Evolutionary conservation across 2,329 filamentous ascomycete genomes (phyloP).

Genomic region (Hortaea werneckii): DNA sequence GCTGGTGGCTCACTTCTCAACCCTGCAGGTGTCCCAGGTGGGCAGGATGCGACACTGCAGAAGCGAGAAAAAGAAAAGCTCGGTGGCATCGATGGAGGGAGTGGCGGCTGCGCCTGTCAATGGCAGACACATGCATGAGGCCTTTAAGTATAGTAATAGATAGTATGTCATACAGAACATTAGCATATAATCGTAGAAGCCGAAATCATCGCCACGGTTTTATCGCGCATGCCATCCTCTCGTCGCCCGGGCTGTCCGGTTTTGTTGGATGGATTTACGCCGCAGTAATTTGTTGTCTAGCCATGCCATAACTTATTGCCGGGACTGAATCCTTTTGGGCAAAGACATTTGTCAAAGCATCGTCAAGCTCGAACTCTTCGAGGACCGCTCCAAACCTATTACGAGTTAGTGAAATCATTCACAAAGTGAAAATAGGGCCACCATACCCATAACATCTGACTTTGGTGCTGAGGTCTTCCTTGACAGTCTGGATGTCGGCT

Average conservation of each 20-base stretch:
- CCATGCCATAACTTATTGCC: background rate
- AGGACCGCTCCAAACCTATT: constrained; percentile 56
- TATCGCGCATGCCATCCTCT: too few relatives aligned
- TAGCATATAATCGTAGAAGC: too few relatives aligned
- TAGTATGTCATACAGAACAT: too few relatives aligned
- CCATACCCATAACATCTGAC: constrained; percentile 84
- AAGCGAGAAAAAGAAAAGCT: constrained; percentile 11
- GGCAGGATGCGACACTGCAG: constrained; percentile 12
- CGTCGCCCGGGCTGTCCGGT: background rate
- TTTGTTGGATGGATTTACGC: background rate
- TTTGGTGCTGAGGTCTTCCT: constrained; percentile 65
- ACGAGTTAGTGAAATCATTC: background rate
- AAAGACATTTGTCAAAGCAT: constrained; percentile 65
- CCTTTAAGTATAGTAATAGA: too few relatives aligned
- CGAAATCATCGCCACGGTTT: too few relatives aligned
- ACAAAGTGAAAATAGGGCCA: too few relatives aligned
- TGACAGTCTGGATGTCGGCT: constrained; percentile 61
- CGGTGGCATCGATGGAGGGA: constrained; percentile 48
- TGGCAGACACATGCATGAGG: constrained; percentile 36
- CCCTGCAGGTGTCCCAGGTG: constrained; percentile 35
- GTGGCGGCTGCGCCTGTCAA: constrained; percentile 48
- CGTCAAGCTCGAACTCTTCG: constrained; percentile 63
- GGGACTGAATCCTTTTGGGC: constrained; percentile 40
- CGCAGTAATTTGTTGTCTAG: background rate
- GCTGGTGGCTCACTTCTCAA: constrained; percentile 44